Conservation (phyloP, 2,329 filamentous ascomycete species). For the Alternaria sp. region DNA sequence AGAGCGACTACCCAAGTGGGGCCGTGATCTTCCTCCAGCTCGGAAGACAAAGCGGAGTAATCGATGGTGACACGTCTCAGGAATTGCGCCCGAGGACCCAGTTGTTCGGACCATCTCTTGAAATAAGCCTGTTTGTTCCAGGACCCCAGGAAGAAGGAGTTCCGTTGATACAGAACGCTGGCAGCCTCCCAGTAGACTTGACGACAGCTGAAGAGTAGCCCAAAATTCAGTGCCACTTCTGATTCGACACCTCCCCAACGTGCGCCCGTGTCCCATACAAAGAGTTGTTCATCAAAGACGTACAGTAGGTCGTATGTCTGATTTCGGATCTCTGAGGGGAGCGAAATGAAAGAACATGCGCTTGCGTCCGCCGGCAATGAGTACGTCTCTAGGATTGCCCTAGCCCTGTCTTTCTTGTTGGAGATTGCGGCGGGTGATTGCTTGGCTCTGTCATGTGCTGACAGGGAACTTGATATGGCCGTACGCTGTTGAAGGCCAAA, state of each 20-base stretch:
- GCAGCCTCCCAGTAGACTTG: not conserved
- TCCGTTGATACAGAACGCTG: not conserved
- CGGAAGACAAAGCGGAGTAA: not conserved
- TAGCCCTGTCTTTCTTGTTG: not conserved
- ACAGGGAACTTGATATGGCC: not conserved
- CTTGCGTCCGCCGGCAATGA: not conserved
- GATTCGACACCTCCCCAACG: not conserved
- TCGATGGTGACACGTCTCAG: not conserved
- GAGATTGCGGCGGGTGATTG: not conserved
- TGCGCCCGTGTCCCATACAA: not conserved
- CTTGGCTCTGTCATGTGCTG: not conserved
- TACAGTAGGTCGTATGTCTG: not conserved
- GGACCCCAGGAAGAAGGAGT: not conserved
- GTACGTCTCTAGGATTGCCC: not conserved
- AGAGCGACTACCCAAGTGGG: not conserved
- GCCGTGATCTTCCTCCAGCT: not conserved
- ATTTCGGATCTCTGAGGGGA: not conserved
- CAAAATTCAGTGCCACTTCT: not conserved
- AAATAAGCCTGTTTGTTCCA: not conserved
- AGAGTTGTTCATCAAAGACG: not conserved
- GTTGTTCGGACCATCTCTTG: not conserved
- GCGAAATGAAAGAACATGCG: not conserved
- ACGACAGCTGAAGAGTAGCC: not conserved
- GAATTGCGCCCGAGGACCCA: not conserved
- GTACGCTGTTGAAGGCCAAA: not conserved